Conservation (phyloP, 2,329 filamentous ascomycete genomes). For the Graphilbum sp. region DNA sequence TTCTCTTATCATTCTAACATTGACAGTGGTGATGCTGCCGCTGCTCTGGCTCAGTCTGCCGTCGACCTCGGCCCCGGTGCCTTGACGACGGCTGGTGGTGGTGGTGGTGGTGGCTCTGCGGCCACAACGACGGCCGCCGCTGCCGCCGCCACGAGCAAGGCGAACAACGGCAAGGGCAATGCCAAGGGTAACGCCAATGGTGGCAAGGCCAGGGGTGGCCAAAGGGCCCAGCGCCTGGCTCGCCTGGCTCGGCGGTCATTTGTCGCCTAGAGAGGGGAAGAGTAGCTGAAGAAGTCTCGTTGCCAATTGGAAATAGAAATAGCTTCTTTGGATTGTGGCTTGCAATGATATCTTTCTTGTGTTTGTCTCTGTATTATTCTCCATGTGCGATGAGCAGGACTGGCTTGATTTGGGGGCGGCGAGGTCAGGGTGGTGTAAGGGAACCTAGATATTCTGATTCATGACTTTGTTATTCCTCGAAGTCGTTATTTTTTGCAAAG, state of each 20-base stretch:
- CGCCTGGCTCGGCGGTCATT: conserved; percentile 10
- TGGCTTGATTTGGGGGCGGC: too few relatives aligned
- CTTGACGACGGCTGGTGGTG: conserved; percentile 6
- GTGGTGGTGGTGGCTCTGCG: conserved; percentile 6
- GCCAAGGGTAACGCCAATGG: conserved; percentile 2
- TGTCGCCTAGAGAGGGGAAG: conserved; percentile 7
- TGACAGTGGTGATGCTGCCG: conserved; percentile 10
- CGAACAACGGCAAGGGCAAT: conserved; percentile 4
- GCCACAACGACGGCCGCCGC: conserved; percentile 4
- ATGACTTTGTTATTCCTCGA: too few relatives aligned
- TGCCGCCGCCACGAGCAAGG: conserved; percentile 7
- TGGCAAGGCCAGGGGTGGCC: background rate
- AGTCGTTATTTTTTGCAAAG: too few relatives aligned
- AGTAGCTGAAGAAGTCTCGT: too few relatives aligned
- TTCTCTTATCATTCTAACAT: background rate
- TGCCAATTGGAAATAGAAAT: background rate
- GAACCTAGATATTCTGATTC: too few relatives aligned
- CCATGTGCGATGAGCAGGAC: too few relatives aligned
- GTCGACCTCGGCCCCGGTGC: conserved; percentile 12
- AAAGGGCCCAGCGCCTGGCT: conserved; percentile 6
- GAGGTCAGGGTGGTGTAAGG: too few relatives aligned
- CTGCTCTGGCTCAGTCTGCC: conserved; percentile 10
- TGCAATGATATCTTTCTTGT: background rate
- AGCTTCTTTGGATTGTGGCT: conserved; percentile 1
- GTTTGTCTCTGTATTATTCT: too few relatives aligned